Conservation (phyloP, 139 green algal genomes). For the Coelastrella sp. region DNA sequence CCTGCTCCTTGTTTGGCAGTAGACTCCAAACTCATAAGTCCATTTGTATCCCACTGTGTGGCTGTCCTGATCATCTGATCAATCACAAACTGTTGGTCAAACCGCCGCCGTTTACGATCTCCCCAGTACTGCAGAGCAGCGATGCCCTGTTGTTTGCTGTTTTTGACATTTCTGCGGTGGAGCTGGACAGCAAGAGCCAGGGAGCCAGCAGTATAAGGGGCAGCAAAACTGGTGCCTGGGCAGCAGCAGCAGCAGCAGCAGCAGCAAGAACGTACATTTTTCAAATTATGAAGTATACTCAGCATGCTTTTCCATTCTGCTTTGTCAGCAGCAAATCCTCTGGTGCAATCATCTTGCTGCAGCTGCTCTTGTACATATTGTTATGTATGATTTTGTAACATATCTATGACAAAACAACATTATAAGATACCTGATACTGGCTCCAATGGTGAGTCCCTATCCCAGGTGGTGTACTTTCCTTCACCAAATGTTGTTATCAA, state of each 20-base stretch:
- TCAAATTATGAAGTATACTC: background rate
- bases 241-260: background rate
- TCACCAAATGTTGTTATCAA: constrained; percentile 17
- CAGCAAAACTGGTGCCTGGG: constrained; percentile 18
- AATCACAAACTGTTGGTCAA: constrained; percentile 2
- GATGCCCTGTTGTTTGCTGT: background rate
- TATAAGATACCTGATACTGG: background rate
- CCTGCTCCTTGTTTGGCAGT: constrained; percentile 29
- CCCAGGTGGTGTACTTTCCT: background rate
- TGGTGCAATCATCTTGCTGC: background rate
- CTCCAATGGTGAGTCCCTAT: background rate
- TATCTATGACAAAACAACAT: background rate
- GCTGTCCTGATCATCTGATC: background rate
- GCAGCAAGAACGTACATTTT: background rate
- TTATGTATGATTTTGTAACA: background rate
- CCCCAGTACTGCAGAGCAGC: background rate
- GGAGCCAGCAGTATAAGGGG: constrained; percentile 7
- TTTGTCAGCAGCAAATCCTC: too few species aligned
- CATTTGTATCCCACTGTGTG: background rate
- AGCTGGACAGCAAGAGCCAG: constrained; percentile 7
- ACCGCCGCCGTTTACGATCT: background rate
- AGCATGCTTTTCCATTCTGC: too few species aligned
- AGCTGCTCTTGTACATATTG: background rate
- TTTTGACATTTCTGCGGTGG: background rate
- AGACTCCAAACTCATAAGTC: background rate